Evolutionary conservation across 768 basidiomycete genomes (phyloP), one percentile per base, ranked within the genome.

Genomic region (Auriscalpium vulgare): DNA sequence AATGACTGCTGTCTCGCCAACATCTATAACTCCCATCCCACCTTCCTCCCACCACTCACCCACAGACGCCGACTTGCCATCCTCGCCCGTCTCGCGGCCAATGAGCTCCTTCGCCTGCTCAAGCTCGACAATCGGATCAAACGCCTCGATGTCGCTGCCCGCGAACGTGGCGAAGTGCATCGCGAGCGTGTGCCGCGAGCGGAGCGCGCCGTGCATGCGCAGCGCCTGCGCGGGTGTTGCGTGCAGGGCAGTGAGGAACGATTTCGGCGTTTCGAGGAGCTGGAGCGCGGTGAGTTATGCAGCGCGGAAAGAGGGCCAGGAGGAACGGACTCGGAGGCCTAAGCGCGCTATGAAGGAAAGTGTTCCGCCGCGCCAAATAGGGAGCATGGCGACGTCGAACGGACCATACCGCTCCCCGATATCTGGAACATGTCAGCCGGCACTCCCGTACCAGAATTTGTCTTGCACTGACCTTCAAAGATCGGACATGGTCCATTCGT

Each of bases 101-200:
- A 29, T 3, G 29, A 29, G 29, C 50, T 70, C 67, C 14, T 74
- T 62, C 1, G 73, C 71, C 59, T 73, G 70, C 17, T 60, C 57
- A 14, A 75, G 60, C 56, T 70, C 66, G 46, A 71, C 66, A 5
- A 75, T 59, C 2, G 72, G 71, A 60, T 76, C 73, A 38, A 71
- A 56, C 57, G 73, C 72, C 57, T 77, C 75, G 29, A 66, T 64
- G 44, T 74, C 72, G 50, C 67, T 66, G 1, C 76, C 76, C 38
- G 71, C 70, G 57, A 76, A 76, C 14, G 75, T 77, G 29, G 69
- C 75, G 56, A 76, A 76, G 58, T 76, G 76, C 67, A 76, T 74
- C 11, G 67, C 74, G 21, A 75, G 67, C 8, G 70, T 62, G 56
- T 72, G 70, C 0, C 69, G 67, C 5, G 71, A 65, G 21, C 67